Evolutionary conservation across 1,139 yeast genomes (phyloP).

Genomic region (Ogataea hybrid): DNA sequence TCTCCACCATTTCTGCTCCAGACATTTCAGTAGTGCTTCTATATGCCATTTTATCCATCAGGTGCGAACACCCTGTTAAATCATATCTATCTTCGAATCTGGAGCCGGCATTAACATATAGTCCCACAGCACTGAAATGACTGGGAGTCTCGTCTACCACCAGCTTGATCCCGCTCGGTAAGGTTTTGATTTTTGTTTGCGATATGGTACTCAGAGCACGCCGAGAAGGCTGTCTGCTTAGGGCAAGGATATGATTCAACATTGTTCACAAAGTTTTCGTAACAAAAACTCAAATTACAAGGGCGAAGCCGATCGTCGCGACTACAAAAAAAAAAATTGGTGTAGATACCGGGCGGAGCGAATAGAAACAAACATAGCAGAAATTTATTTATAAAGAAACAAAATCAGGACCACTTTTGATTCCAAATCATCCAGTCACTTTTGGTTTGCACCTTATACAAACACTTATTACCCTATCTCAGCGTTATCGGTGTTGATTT

Average conservation of each 20-base stretch:
- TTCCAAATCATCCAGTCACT: background rate
- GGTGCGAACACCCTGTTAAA: conserved; percentile 72
- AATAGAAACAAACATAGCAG: background rate
- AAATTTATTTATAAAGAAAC: background rate
- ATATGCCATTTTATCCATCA: conserved; percentile 85
- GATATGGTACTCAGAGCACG: conserved; percentile 8
- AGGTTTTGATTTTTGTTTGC: conserved; percentile 34
- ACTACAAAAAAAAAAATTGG: background rate
- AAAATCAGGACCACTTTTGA: background rate
- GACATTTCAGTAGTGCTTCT: conserved; percentile 65
- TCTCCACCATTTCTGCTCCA: conserved; percentile 72
- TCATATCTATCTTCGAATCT: conserved; percentile 61
- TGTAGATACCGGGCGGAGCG: background rate
- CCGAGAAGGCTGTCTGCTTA: background rate
- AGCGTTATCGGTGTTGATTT: background rate
- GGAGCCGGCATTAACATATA: conserved; percentile 89
- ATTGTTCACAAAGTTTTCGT: conserved; percentile 2
- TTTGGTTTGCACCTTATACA: background rate
- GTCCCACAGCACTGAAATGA: conserved; percentile 87
- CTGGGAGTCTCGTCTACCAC: conserved; percentile 88
- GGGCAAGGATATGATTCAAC: background rate
- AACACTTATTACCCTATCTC: background rate
- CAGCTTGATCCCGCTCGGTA: conserved; percentile 76
- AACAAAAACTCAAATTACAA: background rate
- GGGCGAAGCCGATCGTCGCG: background rate